These are phyloP conservation scores for Hypsizygus ulmarius DNA, from an alignment of 1,284 basidiomycete species.

Conservation along the genomic window DNA sequence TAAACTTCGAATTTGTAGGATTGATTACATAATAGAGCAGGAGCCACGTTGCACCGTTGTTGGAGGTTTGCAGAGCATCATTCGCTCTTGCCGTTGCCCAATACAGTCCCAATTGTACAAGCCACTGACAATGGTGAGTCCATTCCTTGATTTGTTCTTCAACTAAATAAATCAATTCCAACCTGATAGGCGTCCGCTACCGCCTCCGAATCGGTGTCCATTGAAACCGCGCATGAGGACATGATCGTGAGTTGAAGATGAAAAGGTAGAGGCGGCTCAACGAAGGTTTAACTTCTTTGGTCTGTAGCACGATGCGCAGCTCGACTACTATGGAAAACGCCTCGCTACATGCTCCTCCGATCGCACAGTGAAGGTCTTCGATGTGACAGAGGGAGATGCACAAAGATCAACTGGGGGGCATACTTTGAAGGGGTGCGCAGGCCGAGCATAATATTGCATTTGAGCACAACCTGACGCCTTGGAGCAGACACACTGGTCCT, in stretches of 20 bases:
- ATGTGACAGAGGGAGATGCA: conserved; percentile 85
- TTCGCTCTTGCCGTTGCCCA: conserved; percentile 3
- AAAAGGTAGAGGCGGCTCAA: not conserved
- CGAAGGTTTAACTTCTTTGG: not conserved
- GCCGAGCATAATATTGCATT: not conserved
- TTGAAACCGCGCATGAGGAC: conserved; percentile 92
- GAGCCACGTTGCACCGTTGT: conserved; percentile 14
- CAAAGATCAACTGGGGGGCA: conserved; percentile 65
- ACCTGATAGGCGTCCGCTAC: conserved; percentile 46
- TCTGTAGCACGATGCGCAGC: conserved; percentile 89
- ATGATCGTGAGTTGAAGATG: conserved; percentile 74
- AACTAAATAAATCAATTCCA: not conserved
- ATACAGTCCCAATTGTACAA: not conserved
- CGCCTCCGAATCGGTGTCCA: conserved; percentile 67
- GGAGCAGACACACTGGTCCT: conserved; percentile 84
- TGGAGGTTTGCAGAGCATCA: too few relatives aligned
- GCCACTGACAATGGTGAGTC: conserved; percentile 14
- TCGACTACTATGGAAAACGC: conserved; percentile 97
- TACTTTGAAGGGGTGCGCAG: conserved; percentile 79
- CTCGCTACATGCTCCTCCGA: conserved; percentile 97
- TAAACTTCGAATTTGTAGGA: too few relatives aligned
- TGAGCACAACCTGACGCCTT: not conserved
- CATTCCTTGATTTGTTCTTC: not conserved
- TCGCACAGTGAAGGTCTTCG: conserved; percentile 93
- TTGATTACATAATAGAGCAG: conserved; percentile 7